Conservation (phyloP, 2,329 filamentous ascomycete species). For the Ceratocystis eucalypticola region DNA sequence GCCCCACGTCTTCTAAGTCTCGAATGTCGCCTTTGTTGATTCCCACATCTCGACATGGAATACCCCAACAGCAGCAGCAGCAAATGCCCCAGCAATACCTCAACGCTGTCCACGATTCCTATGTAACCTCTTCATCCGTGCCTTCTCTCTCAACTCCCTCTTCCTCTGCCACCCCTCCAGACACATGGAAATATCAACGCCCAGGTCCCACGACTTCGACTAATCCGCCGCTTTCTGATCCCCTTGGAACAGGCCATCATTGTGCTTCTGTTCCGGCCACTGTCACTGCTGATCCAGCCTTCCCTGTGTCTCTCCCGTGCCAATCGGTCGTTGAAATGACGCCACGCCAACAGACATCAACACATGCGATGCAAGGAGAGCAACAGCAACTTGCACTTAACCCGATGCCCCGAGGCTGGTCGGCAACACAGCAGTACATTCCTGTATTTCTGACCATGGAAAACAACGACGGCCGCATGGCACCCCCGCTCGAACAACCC, state of each 20-base stretch:
- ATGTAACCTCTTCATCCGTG: neutral
- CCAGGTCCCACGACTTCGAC: neutral
- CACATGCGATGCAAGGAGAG: neutral
- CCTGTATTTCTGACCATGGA: slow-evolving; percentile 8
- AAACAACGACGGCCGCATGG: neutral
- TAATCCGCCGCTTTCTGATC: neutral
- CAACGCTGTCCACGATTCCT: neutral
- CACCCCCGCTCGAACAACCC: neutral
- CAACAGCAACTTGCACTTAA: neutral
- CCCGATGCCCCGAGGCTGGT: slow-evolving; percentile 3
- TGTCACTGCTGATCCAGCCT: slow-evolving; percentile 2
- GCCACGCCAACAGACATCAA: neutral
- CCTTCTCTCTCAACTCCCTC: slow-evolving; percentile 6
- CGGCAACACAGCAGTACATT: neutral
- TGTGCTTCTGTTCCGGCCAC: neutral
- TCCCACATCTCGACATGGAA: neutral
- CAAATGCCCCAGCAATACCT: slow-evolving; percentile 3
- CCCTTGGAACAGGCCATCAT: neutral
- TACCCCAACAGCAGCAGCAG: slow-evolving; percentile 1
- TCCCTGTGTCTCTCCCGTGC: slow-evolving; percentile 12
- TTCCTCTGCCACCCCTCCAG: slow-evolving; percentile 11
- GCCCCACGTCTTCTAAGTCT: slow-evolving; percentile 16
- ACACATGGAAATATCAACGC: slow-evolving; percentile 11
- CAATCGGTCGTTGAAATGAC: slow-evolving; percentile 5
- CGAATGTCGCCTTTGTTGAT: slow-evolving; percentile 16